These are phyloP conservation scores for Colletotrichum incanum DNA, from an alignment of 2,329 filamentous ascomycete genomes.

Conservation along the genomic window DNA sequence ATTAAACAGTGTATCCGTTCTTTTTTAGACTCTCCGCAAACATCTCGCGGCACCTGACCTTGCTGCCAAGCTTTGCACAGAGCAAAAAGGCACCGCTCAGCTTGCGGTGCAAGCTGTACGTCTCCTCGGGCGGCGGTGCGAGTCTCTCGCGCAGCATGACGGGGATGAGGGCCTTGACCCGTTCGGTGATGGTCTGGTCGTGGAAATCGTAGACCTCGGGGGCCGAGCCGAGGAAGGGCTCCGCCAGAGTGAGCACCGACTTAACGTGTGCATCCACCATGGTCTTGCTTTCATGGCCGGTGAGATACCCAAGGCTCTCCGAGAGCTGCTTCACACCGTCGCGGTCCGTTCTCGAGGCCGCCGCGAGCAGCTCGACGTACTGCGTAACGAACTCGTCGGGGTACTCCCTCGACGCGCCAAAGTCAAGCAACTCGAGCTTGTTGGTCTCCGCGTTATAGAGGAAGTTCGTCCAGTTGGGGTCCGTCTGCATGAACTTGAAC, in stretches of 20 bases:
- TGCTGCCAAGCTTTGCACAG: slow-evolving; percentile 88
- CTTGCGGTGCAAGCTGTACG: slow-evolving; percentile 95
- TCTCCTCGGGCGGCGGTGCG: slow-evolving; percentile 95
- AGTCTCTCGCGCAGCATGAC: slow-evolving; percentile 93
- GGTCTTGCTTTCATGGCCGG: slow-evolving; percentile 84
- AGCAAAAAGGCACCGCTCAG: slow-evolving; percentile 94
- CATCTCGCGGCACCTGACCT: slow-evolving; percentile 84
- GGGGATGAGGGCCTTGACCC: slow-evolving; percentile 90
- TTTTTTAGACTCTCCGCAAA: slow-evolving; percentile 74
- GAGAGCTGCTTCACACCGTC: slow-evolving; percentile 77
- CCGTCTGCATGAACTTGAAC: slow-evolving; percentile 99
- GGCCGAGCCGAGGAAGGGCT: slow-evolving; percentile 85
- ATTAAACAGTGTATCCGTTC: slow-evolving; percentile 46
- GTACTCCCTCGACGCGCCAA: slow-evolving; percentile 92
- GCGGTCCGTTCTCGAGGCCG: slow-evolving; percentile 81
- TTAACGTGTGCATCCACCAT: slow-evolving; percentile 95
- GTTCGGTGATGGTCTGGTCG: slow-evolving; percentile 95
- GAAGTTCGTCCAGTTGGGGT: slow-evolving; percentile 99
- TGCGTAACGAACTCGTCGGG: slow-evolving; percentile 83
- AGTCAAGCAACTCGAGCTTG: slow-evolving; percentile 93
- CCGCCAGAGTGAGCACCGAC: slow-evolving; percentile 90
- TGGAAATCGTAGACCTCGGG: slow-evolving; percentile 92
- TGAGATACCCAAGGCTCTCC: slow-evolving; percentile 88
- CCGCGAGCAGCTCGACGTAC: slow-evolving; percentile 86
- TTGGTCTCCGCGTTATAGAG: slow-evolving; percentile 82